Percentiles rank a stretch among this genome's conserved stretches.
phyloP scores from a whole-genome alignment of 148 eudicot species.

The Amaranthus hypochondriacus region DNA sequence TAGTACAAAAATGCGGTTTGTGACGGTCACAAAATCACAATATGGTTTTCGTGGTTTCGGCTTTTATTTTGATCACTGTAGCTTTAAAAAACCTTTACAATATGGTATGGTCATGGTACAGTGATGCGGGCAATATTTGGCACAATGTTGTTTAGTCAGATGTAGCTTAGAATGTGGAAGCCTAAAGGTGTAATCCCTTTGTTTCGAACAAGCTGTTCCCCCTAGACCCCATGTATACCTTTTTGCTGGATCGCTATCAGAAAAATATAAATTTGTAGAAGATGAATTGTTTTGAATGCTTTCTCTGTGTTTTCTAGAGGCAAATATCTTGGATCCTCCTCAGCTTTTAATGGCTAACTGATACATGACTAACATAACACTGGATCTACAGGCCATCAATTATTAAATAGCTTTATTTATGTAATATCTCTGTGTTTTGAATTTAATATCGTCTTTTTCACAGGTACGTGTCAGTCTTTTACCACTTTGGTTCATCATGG shows the following conservation, averaged over 20 bases:
- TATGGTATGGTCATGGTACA: no score
- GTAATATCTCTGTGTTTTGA: neutral
- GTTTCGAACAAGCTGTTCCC: no score
- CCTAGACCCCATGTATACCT: neutral
- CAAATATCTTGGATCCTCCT: neutral
- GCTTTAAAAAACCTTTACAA: no score
- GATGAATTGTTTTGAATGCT: neutral
- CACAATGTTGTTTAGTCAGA: no score
- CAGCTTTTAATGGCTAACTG: neutral
- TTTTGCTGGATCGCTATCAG: neutral
- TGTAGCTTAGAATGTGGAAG: no score
- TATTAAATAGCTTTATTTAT: neutral
- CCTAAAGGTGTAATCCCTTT: no score
- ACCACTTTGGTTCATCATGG: constrained; percentile 71
- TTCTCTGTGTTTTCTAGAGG: neutral
- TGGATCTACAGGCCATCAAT: neutral
- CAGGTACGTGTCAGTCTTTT: constrained; percentile 70
- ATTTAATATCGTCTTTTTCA: constrained; percentile 9
- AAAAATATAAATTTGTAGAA: neutral
- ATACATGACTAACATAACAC: neutral
- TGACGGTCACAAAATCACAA: no score
- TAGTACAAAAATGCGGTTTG: no score
- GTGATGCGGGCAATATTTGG: no score
- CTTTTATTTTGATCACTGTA: no score
- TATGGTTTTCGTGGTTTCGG: no score